Evolutionary conservation across 495 filamentous ascomycete genomes (phyloP).

Genomic region (Tirmania nivea): DNA sequence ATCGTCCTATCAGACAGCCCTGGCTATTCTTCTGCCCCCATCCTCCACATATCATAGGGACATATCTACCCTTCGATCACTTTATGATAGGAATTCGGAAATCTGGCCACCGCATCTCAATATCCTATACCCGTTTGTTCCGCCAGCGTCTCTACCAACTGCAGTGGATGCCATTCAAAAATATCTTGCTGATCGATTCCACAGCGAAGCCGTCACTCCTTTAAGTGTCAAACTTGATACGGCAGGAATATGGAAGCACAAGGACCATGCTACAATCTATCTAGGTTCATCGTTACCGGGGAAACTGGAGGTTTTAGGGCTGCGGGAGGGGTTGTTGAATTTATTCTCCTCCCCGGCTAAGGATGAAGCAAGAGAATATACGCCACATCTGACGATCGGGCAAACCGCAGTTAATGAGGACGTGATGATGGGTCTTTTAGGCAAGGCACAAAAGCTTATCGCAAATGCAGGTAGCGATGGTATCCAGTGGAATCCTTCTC

Average conservation of each 20-base stretch:
- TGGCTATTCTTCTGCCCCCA: slow-evolving; percentile 11
- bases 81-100: slow-evolving; percentile 33
- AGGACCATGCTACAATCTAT: slow-evolving; percentile 26
- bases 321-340: neutral
- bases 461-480: slow-evolving; percentile 3
- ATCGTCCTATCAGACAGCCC: slow-evolving; percentile 5
- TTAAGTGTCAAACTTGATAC: slow-evolving; percentile 19
- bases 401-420: slow-evolving; percentile 24
- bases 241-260: slow-evolving; percentile 24
- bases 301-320: neutral
- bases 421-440: slow-evolving; percentile 24
- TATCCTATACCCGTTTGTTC: slow-evolving; percentile 36
- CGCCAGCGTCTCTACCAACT: slow-evolving; percentile 17
- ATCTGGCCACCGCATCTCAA: slow-evolving; percentile 42
- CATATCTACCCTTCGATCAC: slow-evolving; percentile 28
- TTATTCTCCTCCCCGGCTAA: neutral
- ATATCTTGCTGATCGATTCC: neutral
- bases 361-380: slow-evolving; percentile 11
- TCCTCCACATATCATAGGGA: slow-evolving; percentile 5
- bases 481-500: slow-evolving; percentile 24
- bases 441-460: slow-evolving; percentile 24
- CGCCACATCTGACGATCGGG: slow-evolving; percentile 32
- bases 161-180: slow-evolving; percentile 15
- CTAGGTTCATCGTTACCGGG: neutral
- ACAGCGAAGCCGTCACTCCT: neutral